These are phyloP conservation scores for Panellus pusillus DNA, from an alignment of 768 basidiomycete species.

Conservation along the genomic window DNA sequence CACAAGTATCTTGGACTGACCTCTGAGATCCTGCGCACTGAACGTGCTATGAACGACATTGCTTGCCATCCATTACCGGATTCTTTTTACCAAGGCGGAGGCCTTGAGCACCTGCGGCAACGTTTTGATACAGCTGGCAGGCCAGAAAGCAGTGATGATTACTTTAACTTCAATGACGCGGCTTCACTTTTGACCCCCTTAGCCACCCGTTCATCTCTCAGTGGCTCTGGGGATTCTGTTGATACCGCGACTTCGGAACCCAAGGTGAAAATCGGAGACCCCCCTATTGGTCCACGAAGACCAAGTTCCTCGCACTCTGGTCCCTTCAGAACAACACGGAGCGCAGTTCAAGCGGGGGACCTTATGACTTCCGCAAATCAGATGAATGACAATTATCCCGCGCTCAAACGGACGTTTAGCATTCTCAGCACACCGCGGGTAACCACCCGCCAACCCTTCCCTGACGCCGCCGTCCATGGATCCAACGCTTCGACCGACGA, in stretches of 20 bases:
- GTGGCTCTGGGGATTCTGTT: conserved; percentile 27
- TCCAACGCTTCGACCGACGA: conserved; percentile 54
- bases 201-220: conserved; percentile 25
- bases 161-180: conserved; percentile 44
- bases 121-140: conserved; percentile 72
- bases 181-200: conserved; percentile 28
- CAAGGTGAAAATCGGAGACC: conserved; percentile 19
- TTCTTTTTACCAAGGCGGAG: conserved; percentile 90
- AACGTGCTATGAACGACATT: conserved; percentile 95
- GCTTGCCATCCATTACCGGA: conserved; percentile 93
- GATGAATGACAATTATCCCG: conserved; percentile 45
- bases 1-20: conserved; percentile 96
- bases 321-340: conserved; percentile 39
- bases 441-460: conserved; percentile 28
- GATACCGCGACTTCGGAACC: conserved; percentile 18
- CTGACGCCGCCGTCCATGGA: conserved; percentile 29
- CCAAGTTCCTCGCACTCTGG: conserved; percentile 19
- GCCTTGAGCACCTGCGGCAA: conserved; percentile 84
- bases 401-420: conserved; percentile 48
- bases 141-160: conserved; percentile 57
- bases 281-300: conserved; percentile 22
- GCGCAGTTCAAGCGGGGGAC: conserved; percentile 76
- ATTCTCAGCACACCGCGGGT: conserved; percentile 52
- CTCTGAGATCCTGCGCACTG: conserved; percentile 91
- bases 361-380: conserved; percentile 60